Evolutionary conservation across 257 asterid genomes (phyloP), one percentile per base, ranked within the genome.

Genomic region (Solanum chaucha): DNA sequence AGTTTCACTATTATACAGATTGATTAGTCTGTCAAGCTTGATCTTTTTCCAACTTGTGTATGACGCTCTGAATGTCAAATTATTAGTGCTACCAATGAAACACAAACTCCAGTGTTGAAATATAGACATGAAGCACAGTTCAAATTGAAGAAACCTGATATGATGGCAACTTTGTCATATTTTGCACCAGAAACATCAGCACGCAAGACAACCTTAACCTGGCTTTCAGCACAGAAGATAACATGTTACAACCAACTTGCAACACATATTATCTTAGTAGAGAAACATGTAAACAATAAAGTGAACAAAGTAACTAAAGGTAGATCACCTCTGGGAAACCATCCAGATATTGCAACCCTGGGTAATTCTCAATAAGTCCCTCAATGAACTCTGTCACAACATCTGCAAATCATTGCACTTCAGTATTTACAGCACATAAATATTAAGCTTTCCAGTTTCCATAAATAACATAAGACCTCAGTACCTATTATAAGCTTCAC

Each of bases 321-420:
- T 20, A 61, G 86, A 70, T 91, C 90, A 94, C 99, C 87, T 93
- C 93, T 32, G 99, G 99, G 83, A 97, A 97, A 36, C 99, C 99
- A 88, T 97, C 98, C 97, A 97, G 92, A 89, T 95, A 96, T 90
- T 97, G 99, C 95, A 97, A 91, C 24, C 96, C 98, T 22, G 98
- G 97, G 89, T 93, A 97, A 83, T 97, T 96, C 91, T 97, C 99
- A 84, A 94, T 98, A 86, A 97, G 90, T 34, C 99, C 99, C 92
- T 95, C 99, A 40, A 97, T 97, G 90, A 94, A 95, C 95, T 97
- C 99, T 8, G 94, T 97, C 90, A 94, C 99, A 22, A 94, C 99
- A 92, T 97, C 99, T 97, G 97, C 88, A 92, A 88, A 86, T 48
- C 85, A 48, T 81, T 48, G 65, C 28, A 81, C 44, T 81, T 81